A percentile compares a stretch with the other conserved stretches of the same genome.
Conservation (phyloP, 306 rosid genomes). For the Rosa lucieae region DNA sequence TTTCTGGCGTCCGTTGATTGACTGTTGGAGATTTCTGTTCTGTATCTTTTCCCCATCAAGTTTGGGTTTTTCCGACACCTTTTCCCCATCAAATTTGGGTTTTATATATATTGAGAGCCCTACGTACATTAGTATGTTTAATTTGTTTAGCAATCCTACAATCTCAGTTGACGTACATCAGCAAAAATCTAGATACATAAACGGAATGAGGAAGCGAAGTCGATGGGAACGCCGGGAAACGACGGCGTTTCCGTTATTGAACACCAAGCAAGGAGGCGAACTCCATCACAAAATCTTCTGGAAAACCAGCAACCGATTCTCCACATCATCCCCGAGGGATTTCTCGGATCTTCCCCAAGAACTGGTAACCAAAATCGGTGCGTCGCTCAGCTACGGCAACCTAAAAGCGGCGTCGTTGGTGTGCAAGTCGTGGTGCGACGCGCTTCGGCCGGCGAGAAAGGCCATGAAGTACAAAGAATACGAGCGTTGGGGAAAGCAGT, state of each 20-base stretch:
- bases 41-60: no score
- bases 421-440: conserved; percentile 76
- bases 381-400: conserved; percentile 52
- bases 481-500: conserved; percentile 60
- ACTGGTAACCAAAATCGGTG: conserved; percentile 49
- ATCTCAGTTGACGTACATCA: no score
- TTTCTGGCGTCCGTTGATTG: no score
- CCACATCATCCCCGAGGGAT: conserved; percentile 13
- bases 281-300: not conserved
- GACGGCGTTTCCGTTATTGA: conserved; percentile 35
- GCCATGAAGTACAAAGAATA: not conserved
- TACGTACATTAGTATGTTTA: no score
- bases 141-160: no score
- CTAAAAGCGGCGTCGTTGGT: conserved; percentile 62
- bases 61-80: no score
- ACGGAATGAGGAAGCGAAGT: conserved; percentile 36
- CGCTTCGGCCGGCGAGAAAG: conserved; percentile 53
- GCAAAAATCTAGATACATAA: not conserved
- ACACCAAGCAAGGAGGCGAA: not conserved
- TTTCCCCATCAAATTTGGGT: no score
- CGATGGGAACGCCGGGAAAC: conserved; percentile 34
- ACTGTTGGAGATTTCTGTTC: no score
- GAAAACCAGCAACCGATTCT: not conserved
- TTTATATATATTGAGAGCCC: no score
- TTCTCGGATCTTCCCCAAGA: conserved; percentile 75